Evolutionary conservation across 495 filamentous ascomycete genomes (phyloP).

Genomic region (Xylaria palmicola): DNA sequence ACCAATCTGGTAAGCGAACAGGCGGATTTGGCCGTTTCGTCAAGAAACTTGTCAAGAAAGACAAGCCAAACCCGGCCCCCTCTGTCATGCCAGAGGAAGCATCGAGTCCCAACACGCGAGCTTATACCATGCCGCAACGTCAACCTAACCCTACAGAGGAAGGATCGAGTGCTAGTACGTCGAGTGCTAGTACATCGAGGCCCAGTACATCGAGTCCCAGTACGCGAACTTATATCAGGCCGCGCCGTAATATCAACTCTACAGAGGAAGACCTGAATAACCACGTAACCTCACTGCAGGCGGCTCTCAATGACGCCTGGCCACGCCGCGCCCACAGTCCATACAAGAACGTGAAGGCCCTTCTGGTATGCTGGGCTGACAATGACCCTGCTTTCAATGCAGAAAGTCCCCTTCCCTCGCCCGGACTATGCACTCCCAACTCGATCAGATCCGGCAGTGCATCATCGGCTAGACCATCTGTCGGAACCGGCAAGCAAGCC

Average conservation of each 20-base stretch:
- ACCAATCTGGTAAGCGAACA: background rate
- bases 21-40: conserved; percentile 3
- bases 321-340: conserved; percentile 1
- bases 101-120: background rate
- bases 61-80: background rate
- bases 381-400: background rate
- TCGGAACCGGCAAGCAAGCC: background rate
- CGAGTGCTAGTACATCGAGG: too few species aligned
- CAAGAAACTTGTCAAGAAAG: background rate
- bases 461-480: background rate
- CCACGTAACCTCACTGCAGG: background rate
- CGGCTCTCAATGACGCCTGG: background rate
- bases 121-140: background rate
- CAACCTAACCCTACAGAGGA: background rate
- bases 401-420: background rate
- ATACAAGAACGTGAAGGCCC: conserved; percentile 1
- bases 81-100: background rate
- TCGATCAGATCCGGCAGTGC: background rate
- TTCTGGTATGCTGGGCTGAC: conserved; percentile 16
- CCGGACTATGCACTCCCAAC: background rate
- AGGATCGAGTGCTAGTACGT: conserved; percentile 3
- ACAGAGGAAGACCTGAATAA: conserved; percentile 6
- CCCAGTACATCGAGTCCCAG: too few species aligned
- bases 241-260: background rate
- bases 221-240: background rate